Conservation (phyloP, 805 yeast genomes). For the Lachancea sp. region DNA sequence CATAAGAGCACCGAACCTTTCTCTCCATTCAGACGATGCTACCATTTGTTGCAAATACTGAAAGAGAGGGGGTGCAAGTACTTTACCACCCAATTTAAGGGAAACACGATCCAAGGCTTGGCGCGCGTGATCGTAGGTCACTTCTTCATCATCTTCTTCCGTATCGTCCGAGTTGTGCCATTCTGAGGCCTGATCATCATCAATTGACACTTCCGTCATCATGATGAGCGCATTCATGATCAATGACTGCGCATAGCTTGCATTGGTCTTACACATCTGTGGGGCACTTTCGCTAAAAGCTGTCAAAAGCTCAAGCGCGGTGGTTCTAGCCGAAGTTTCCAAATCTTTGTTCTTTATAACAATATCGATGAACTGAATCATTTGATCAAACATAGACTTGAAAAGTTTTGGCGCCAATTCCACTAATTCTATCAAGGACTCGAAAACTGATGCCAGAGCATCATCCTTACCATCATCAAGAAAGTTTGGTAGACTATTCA, state of each 20-base stretch:
- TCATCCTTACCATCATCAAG: slow-evolving; percentile 71
- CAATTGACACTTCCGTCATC: slow-evolving; percentile 89
- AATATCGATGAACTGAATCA: slow-evolving; percentile 76
- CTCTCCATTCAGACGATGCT: slow-evolving; percentile 75
- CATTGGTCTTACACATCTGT: slow-evolving; percentile 82
- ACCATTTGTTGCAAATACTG: slow-evolving; percentile 82
- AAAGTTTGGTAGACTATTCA: slow-evolving; percentile 82
- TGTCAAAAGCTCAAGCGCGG: slow-evolving; percentile 82
- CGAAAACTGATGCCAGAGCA: slow-evolving; percentile 82
- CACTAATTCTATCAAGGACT: slow-evolving; percentile 81
- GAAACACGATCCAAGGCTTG: slow-evolving; percentile 91
- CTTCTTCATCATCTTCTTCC: slow-evolving; percentile 77
- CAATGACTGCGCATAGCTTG: slow-evolving; percentile 62
- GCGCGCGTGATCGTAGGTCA: slow-evolving; percentile 84
- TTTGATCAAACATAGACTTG: slow-evolving; percentile 82
- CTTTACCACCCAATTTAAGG: slow-evolving; percentile 73
- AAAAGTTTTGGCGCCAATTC: slow-evolving; percentile 93
- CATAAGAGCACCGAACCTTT: slow-evolving; percentile 95
- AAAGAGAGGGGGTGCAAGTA: slow-evolving; percentile 80
- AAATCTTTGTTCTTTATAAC: slow-evolving; percentile 76
- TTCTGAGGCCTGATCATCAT: slow-evolving; percentile 81
- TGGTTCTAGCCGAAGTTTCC: slow-evolving; percentile 72
- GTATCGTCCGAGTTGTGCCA: slow-evolving; percentile 80
- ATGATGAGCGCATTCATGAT: slow-evolving; percentile 68
- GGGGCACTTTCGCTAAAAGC: slow-evolving; percentile 93